phyloP scores from a whole-genome alignment of 2,329 filamentous ascomycete species.

The Scedosporium boydii region DNA sequence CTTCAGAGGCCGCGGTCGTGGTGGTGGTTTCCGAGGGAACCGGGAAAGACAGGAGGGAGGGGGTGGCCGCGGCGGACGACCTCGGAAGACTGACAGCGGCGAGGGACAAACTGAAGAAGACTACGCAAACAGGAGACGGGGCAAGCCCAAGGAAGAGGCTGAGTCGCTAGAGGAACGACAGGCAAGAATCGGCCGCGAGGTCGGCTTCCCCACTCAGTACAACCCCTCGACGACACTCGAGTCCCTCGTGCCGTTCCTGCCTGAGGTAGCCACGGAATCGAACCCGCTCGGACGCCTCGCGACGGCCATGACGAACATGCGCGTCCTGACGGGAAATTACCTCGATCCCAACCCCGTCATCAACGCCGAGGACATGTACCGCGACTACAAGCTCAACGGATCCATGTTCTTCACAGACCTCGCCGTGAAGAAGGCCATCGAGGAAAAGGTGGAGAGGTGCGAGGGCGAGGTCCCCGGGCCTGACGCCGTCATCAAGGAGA shows the following conservation, averaged over 20 bases:
- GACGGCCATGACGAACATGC: conserved; percentile 25
- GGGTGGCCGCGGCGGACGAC: conserved; percentile 11
- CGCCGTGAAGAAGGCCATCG: conserved; percentile 18
- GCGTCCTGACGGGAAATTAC: conserved; percentile 24
- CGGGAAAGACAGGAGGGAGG: conserved; percentile 14
- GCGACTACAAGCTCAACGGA: conserved; percentile 18
- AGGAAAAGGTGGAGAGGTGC: conserved; percentile 15
- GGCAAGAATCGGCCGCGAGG: conserved; percentile 18
- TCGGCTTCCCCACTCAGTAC: conserved; percentile 5
- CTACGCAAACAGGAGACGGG: conserved; percentile 2
- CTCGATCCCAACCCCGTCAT: conserved; percentile 20
- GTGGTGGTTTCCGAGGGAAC: not conserved
- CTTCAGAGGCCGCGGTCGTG: conserved; percentile 9
- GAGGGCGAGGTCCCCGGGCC: conserved; percentile 10
- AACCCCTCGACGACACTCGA: conserved; percentile 6
- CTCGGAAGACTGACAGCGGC: conserved; percentile 9
- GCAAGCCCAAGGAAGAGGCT: conserved; percentile 12
- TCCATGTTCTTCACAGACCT: conserved; percentile 23
- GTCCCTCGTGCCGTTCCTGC: conserved; percentile 17
- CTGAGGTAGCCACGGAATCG: conserved; percentile 22
- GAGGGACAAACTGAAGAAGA: conserved; percentile 11
- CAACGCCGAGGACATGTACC: conserved; percentile 20
- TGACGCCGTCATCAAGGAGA: conserved; percentile 12
- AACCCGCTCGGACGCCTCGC: conserved; percentile 19
- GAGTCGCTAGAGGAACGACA: conserved; percentile 13